A percentile compares a stretch with the other conserved stretches of the same genome.
These are phyloP conservation scores for Actinidia chinensis DNA, from an alignment of 179 eudicot species.

Conservation along the genomic window DNA sequence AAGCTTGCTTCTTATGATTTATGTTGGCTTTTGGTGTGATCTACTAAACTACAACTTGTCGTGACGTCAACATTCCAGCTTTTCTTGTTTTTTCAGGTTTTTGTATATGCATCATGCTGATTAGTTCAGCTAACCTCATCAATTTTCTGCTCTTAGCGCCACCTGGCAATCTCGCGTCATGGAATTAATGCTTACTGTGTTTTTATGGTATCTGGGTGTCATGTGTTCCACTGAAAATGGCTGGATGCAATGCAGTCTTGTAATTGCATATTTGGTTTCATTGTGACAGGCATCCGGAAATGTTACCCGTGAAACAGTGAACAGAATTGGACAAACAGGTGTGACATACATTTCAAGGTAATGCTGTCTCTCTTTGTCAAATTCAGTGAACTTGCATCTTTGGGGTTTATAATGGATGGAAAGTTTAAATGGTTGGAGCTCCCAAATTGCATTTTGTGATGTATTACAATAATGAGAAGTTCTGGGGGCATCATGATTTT, in stretches of 20 bases:
- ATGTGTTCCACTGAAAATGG: background rate
- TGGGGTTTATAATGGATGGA: conserved; percentile 4
- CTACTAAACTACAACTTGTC: background rate
- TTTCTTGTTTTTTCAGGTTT: background rate
- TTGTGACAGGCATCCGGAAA: conserved; percentile 91
- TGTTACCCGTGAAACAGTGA: conserved; percentile 87
- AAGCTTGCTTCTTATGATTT: background rate
- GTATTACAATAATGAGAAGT: background rate
- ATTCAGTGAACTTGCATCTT: background rate
- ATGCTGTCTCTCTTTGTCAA: background rate
- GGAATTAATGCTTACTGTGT: no score
- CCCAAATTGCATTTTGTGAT: conserved; percentile 3
- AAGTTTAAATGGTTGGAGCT: background rate
- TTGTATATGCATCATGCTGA: background rate
- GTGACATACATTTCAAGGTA: conserved; percentile 96
- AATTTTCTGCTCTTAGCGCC: background rate
- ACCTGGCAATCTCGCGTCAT: background rate
- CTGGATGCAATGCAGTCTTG: background rate
- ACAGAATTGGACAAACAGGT: conserved; percentile 88
- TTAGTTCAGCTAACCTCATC: background rate
- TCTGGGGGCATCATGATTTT: background rate
- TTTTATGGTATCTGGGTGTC: background rate
- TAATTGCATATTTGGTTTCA: conserved; percentile 8
- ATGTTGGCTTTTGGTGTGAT: background rate
- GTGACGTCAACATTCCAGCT: background rate